These are phyloP conservation scores for Ceratocystis diversiconidia DNA, from an alignment of 2,329 filamentous ascomycete species.

Conservation along the genomic window DNA sequence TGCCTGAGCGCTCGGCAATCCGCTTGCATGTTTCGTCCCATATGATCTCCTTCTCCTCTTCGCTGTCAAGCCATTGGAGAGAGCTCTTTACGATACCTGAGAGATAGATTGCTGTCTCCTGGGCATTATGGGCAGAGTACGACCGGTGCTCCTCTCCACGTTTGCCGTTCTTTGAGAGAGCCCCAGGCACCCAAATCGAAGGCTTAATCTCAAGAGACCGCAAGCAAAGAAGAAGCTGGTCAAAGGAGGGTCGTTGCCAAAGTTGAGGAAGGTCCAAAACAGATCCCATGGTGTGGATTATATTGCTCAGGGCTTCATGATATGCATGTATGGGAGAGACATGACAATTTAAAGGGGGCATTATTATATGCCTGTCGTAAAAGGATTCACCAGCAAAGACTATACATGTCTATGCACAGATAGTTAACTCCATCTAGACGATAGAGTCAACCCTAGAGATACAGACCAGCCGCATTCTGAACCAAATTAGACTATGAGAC, in stretches of 20 bases:
- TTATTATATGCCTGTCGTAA: too few species aligned
- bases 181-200: slow-evolving; percentile 47
- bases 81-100: slow-evolving; percentile 53
- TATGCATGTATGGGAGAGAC: not conserved
- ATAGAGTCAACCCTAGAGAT: too few species aligned
- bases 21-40: slow-evolving; percentile 70
- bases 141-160: slow-evolving; percentile 29
- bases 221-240: slow-evolving; percentile 51
- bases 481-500: too few species aligned
- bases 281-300: slow-evolving; percentile 5
- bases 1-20: slow-evolving; percentile 73
- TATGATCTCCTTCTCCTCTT: slow-evolving; percentile 50
- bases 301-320: not conserved
- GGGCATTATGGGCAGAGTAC: slow-evolving; percentile 31
- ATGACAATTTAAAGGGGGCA: too few species aligned
- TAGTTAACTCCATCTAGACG: too few species aligned
- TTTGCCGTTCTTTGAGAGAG: slow-evolving; percentile 29
- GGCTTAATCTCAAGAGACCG: slow-evolving; percentile 51
- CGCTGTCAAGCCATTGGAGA: slow-evolving; percentile 53
- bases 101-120: slow-evolving; percentile 50
- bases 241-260: slow-evolving; percentile 57
- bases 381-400: too few species aligned
- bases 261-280: slow-evolving; percentile 60
- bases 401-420: too few species aligned
- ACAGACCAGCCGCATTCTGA: too few species aligned